Conservation (phyloP, 2,329 filamentous ascomycete genomes). For the Fusarium torreyae region DNA sequence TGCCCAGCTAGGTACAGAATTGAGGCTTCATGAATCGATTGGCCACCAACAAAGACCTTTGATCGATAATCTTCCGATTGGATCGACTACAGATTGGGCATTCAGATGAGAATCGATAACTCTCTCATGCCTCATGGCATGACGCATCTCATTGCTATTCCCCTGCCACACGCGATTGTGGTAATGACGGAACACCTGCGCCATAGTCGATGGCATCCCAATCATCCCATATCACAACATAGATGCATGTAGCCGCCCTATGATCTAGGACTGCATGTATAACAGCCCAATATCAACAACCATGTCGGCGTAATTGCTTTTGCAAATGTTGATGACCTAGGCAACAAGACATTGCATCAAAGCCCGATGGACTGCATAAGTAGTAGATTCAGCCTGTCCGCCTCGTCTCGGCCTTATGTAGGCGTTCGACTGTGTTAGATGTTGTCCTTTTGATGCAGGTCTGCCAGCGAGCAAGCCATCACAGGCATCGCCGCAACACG, state of each 20-base stretch:
- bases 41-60: slow-evolving; percentile 16
- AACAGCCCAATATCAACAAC: slow-evolving; percentile 36
- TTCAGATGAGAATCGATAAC: slow-evolving; percentile 14
- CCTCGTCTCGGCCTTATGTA: slow-evolving; percentile 23
- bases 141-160: slow-evolving; percentile 15
- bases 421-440: background rate
- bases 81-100: slow-evolving; percentile 12
- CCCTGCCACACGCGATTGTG: slow-evolving; percentile 21
- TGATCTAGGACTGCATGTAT: slow-evolving; percentile 34
- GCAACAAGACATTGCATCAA: slow-evolving; percentile 22
- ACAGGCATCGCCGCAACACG: background rate
- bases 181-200: slow-evolving; percentile 26
- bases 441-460: background rate
- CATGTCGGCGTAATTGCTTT: slow-evolving; percentile 20
- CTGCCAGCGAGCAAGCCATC: background rate
- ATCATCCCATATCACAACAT: slow-evolving; percentile 36
- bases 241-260: slow-evolving; percentile 39
- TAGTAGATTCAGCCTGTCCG: slow-evolving; percentile 24
- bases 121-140: slow-evolving; percentile 6
- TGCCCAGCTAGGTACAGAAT: slow-evolving; percentile 9
- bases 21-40: slow-evolving; percentile 38
- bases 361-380: slow-evolving; percentile 29
- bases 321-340: slow-evolving; percentile 13
- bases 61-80: slow-evolving; percentile 44
- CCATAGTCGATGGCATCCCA: slow-evolving; percentile 34